Conservation (phyloP, 108 stramenopile species). For the Cafeteria roenbergensis region DNA sequence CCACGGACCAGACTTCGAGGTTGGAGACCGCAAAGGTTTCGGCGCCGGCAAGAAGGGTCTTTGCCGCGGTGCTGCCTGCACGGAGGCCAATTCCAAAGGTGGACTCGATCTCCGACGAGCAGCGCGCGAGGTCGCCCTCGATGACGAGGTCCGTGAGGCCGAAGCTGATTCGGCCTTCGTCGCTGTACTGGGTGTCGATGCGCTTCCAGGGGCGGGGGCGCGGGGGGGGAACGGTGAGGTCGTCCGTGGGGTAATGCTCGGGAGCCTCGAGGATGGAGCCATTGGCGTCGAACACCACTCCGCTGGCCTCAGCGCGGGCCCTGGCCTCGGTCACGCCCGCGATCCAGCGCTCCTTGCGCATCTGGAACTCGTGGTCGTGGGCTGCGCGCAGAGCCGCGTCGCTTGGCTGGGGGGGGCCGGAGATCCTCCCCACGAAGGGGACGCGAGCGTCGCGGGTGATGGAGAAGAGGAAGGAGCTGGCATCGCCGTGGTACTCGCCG, state of each 20-base stretch:
- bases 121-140: conserved; percentile 8
- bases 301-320: not conserved
- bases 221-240: not conserved
- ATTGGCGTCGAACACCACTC: conserved; percentile 7
- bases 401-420: conserved; percentile 5
- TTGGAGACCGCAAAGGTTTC: conserved; percentile 11
- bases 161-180: conserved; percentile 1
- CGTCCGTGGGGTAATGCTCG: not conserved
- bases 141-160: conserved; percentile 18
- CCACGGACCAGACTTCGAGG: conserved; percentile 15
- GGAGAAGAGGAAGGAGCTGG: conserved; percentile 20
- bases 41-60: conserved; percentile 12
- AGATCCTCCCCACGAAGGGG: conserved; percentile 18
- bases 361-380: not conserved
- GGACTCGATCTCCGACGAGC: conserved; percentile 17
- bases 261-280: conserved; percentile 3
- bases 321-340: not conserved
- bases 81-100: conserved; percentile 16
- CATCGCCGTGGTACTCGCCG: conserved; percentile 12
- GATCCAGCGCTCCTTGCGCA: not conserved
- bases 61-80: conserved; percentile 3
- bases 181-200: not conserved
- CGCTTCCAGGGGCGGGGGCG: not conserved
- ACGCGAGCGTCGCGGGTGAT: conserved; percentile 16
- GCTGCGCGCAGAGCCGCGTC: not conserved